phyloP scores from a whole-genome alignment of 176 grass and related monocot species.

The Themeda triandra region DNA sequence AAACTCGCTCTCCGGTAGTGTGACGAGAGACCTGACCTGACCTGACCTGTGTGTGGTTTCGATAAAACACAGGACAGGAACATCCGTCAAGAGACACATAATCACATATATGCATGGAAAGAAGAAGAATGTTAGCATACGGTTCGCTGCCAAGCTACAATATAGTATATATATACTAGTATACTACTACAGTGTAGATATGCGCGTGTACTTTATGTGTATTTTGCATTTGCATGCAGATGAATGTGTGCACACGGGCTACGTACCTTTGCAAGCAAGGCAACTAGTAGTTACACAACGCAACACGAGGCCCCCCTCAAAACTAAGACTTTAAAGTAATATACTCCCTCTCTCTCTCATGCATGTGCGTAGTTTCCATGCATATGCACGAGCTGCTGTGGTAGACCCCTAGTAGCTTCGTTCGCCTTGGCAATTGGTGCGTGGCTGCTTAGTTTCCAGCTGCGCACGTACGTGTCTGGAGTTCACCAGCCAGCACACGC shows the following conservation, averaged over 20 bases:
- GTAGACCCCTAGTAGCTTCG: too few species aligned
- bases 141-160: background rate
- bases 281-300: conserved; percentile 21
- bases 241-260: conserved; percentile 24
- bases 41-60: background rate
- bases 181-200: background rate
- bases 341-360: background rate
- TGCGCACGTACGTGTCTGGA: too few species aligned
- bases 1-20: too few species aligned
- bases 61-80: conserved; percentile 29
- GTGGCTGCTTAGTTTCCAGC: too few species aligned
- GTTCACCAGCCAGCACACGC: too few species aligned
- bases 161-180: background rate
- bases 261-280: conserved; percentile 45
- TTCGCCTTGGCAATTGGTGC: too few species aligned
- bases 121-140: background rate
- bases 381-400: background rate
- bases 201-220: background rate
- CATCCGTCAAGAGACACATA: conserved; percentile 32
- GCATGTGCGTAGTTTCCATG: background rate
- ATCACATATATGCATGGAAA: background rate
- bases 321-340: background rate
- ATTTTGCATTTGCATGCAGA: background rate
- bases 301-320: conserved; percentile 11
- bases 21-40: background rate